phyloP scores from a whole-genome alignment of 148 eudicot species.

The Dianthus caryophyllus region DNA sequence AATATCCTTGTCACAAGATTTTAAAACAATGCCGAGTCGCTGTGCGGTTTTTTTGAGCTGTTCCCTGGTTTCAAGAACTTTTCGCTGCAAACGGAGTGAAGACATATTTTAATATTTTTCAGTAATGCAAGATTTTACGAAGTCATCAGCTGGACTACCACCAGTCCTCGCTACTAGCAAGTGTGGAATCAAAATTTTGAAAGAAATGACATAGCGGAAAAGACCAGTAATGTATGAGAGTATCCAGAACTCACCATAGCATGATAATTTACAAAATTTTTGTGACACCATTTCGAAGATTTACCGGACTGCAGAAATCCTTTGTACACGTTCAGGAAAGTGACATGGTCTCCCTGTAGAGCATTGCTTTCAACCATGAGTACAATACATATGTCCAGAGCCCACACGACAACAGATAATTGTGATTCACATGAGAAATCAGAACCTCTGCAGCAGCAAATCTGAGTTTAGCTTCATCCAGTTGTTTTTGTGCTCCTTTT shows the following conservation, averaged over 20 bases:
- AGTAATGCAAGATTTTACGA: neutral
- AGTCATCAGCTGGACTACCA: neutral
- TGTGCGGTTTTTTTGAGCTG: conserved; percentile 82
- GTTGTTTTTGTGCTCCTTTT: conserved; percentile 74
- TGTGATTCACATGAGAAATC: neutral
- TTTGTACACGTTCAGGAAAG: conserved; percentile 92
- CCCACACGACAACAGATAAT: neutral
- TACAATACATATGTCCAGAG: neutral
- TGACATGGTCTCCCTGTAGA: conserved; percentile 94
- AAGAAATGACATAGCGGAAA: neutral
- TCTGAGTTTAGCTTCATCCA: conserved; percentile 94
- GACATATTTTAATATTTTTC: neutral
- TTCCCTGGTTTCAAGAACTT: conserved; percentile 74
- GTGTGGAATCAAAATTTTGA: neutral
- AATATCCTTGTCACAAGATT: conserved; percentile 78
- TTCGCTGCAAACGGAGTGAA: conserved; percentile 50
- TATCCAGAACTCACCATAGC: conserved; percentile 69
- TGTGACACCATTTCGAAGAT: conserved; percentile 95
- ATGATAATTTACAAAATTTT: conserved; percentile 82
- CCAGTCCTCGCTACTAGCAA: neutral
- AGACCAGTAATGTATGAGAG: neutral
- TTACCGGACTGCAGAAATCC: conserved; percentile 78
- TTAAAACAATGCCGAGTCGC: conserved; percentile 62
- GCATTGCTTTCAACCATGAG: conserved; percentile 13
- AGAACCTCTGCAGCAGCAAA: conserved; percentile 98